These are phyloP conservation scores for Neurospora sp. DNA, from an alignment of 495 filamentous ascomycete species.

Conservation along the genomic window DNA sequence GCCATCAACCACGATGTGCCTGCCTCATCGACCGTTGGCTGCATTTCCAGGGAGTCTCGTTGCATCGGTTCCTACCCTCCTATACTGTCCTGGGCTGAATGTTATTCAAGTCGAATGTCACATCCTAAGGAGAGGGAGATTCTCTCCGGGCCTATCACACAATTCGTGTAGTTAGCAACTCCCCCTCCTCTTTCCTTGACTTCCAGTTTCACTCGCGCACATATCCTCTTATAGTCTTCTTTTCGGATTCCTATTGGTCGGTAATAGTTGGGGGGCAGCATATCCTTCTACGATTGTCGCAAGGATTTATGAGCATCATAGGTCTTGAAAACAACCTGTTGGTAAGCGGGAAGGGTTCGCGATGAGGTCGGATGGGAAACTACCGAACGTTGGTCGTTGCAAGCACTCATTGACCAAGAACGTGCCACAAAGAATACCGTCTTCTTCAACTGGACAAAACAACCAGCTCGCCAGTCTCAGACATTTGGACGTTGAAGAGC, in stretches of 20 bases:
- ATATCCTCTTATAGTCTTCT: neutral
- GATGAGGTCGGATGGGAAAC: neutral
- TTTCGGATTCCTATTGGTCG: neutral
- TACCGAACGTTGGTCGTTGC: neutral
- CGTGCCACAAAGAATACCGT: neutral
- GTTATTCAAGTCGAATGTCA: neutral
- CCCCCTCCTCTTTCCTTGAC: neutral
- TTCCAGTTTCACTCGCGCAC: neutral
- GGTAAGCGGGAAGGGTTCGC: neutral
- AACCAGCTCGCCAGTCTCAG: neutral
- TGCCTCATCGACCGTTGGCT: neutral
- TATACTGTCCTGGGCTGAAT: neutral
- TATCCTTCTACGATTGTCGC: neutral
- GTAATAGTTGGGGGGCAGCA: neutral
- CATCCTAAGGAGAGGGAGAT: neutral
- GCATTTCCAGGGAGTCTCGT: neutral
- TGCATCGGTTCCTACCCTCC: neutral
- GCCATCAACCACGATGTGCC: neutral
- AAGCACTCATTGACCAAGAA: neutral
- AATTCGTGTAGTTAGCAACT: neutral
- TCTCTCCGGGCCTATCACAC: neutral
- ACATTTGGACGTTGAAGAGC: neutral
- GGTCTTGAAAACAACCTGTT: neutral
- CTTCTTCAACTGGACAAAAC: neutral
- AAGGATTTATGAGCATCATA: neutral